Base-by-base conservation (phyloP, 164 flowering plant genomes). In the Nelumbo lutea region DNA sequence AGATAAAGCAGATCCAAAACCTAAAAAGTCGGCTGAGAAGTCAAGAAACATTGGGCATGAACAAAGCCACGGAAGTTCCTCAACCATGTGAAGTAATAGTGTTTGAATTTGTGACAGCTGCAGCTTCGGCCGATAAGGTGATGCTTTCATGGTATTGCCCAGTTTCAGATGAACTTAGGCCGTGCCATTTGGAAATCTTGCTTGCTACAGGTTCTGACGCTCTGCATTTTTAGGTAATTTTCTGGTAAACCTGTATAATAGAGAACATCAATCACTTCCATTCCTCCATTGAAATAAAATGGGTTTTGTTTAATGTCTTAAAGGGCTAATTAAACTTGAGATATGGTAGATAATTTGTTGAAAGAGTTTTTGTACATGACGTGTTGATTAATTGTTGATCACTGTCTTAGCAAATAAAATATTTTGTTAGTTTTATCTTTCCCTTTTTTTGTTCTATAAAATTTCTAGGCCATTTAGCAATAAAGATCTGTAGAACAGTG, bases 71-170 rank as follows among this genome's bases (percentile, higher is more conserved):
- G 61, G 89, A 90, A 74, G 91, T 94, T 2, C 76, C 75, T 2
- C 77, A 85, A 45, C 82, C 77, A 0, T 62, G 64, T 45, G 85
- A 80, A 27, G 79, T 85, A 2, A 85, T 93, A 10, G 91, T 94
- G 6, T 94, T 94, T 78, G 98, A 91, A 73, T 94, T 91, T 76
- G 98, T 97, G 43, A 87, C 98, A 9, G 88, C 85, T 0, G 83
- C 86, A 2, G 83, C 83, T 2, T 80, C 98, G 5, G 47, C 84
- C 11, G 96, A 90, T 61, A 90, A 87, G 83, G 88, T 91, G 14
- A 94, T 97, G 0, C 79, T 94, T 42, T 90, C 97, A 66, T 96
- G 98, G 1, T 90, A 80, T 77, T 94, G 98, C 82, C 89, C 98
- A 3, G 98, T 94, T 41, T 91, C 97, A 71, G 96, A 94, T 67